Conservation (phyloP, 2,329 filamentous ascomycete genomes). For the Arachnomyces sp. region DNA sequence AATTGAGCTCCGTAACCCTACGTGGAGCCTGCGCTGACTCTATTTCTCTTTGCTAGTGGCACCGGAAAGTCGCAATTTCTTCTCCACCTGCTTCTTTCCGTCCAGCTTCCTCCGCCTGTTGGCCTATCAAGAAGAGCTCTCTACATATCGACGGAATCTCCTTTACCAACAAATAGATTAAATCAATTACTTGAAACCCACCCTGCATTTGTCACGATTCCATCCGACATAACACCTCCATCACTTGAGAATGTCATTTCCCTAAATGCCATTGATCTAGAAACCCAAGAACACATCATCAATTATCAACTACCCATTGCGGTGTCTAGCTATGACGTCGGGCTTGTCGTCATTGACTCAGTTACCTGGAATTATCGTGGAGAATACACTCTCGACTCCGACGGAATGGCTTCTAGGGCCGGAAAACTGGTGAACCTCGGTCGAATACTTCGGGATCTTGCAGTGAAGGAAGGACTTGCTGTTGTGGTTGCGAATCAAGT, state of each 20-base stretch:
- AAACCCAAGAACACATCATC: slow-evolving; percentile 91
- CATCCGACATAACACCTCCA: slow-evolving; percentile 38
- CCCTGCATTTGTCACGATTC: slow-evolving; percentile 46
- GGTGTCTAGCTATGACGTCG: slow-evolving; percentile 64
- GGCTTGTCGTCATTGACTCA: slow-evolving; percentile 79
- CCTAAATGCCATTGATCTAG: slow-evolving; percentile 78
- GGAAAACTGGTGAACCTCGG: slow-evolving; percentile 68
- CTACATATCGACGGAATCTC: slow-evolving; percentile 89
- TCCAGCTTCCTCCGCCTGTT: slow-evolving; percentile 66
- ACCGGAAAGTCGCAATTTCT: slow-evolving; percentile 94
- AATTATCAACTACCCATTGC: slow-evolving; percentile 86
- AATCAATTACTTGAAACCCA: slow-evolving; percentile 66
- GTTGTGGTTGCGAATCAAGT: slow-evolving; percentile 95
- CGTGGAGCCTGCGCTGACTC: slow-evolving; percentile 1
- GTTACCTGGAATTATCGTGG: slow-evolving; percentile 93
- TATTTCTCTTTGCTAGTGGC: slow-evolving; percentile 46
- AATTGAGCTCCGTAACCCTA: slow-evolving; percentile 1
- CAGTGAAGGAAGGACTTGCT: slow-evolving; percentile 64
- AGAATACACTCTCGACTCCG: slow-evolving; percentile 49
- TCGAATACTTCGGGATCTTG: slow-evolving; percentile 65
- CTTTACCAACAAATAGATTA: slow-evolving; percentile 72
- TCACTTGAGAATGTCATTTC: slow-evolving; percentile 70
- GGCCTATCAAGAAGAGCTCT: slow-evolving; percentile 67
- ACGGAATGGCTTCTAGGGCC: slow-evolving; percentile 62
- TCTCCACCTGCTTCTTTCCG: slow-evolving; percentile 71